phyloP scores from a whole-genome alignment of 192 early-diverging fungal genomes.

The Podila horticola region DNA sequence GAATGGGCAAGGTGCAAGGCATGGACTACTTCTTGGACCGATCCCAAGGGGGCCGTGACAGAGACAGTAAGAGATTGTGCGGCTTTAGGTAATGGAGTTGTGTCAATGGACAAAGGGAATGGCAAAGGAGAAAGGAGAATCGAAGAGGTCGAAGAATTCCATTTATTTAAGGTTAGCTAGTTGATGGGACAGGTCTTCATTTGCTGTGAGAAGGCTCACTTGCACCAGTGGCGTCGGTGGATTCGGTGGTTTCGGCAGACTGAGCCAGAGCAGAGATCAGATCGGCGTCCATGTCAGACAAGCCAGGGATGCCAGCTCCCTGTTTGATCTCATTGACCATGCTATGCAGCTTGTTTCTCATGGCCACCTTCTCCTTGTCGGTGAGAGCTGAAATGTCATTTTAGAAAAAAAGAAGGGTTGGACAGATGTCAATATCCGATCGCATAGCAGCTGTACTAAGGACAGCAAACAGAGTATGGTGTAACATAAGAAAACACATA shows the following conservation, averaged over 20 bases:
- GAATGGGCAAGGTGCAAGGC: too few species aligned
- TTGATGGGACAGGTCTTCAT: too few species aligned
- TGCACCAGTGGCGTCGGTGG: not conserved
- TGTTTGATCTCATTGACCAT: slow-evolving; percentile 50
- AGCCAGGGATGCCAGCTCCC: slow-evolving; percentile 39
- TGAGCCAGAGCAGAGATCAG: slow-evolving; percentile 32
- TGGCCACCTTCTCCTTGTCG: slow-evolving; percentile 38
- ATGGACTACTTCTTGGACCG: too few species aligned
- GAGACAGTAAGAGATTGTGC: too few species aligned
- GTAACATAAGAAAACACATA: slow-evolving; percentile 2
- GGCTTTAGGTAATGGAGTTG: too few species aligned
- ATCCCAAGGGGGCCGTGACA: too few species aligned
- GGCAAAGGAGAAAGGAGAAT: not conserved
- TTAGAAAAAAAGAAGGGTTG: not conserved
- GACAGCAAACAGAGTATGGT: not conserved
- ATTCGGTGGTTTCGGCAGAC: slow-evolving; percentile 9
- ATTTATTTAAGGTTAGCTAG: too few species aligned
- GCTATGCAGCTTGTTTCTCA: slow-evolving; percentile 37
- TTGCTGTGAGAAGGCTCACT: not conserved
- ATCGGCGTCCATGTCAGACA: slow-evolving; percentile 31
- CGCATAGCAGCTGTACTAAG: not conserved
- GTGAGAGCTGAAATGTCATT: slow-evolving; percentile 23
- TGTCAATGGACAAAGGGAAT: too few species aligned
- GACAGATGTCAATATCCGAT: not conserved
- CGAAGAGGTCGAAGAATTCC: too few species aligned